These are phyloP conservation scores for Gomphus bonarii DNA, from an alignment of 1,284 basidiomycete species.

Conservation along the genomic window DNA sequence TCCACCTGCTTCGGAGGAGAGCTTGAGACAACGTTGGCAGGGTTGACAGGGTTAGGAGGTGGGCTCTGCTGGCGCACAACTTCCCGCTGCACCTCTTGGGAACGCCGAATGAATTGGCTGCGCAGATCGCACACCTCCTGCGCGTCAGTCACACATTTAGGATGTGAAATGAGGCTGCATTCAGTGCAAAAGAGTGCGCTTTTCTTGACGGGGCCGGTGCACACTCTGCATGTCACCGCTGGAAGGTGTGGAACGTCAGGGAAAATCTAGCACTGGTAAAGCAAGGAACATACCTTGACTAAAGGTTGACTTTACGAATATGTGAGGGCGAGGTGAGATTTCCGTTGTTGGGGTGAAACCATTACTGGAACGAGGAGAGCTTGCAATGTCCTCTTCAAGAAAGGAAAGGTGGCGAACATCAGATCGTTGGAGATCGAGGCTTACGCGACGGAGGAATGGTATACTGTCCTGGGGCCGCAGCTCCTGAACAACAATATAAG, in stretches of 20 bases:
- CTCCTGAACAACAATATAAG: constrained; percentile 35
- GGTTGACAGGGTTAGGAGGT: constrained; percentile 1
- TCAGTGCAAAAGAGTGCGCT: constrained; percentile 81
- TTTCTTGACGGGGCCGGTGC: constrained; percentile 73
- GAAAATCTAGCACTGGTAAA: constrained; percentile 10
- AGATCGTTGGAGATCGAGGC: constrained; percentile 68
- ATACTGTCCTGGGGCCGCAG: constrained; percentile 87
- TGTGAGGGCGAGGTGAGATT: constrained; percentile 50
- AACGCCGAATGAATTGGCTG: constrained; percentile 30
- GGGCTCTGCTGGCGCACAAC: constrained; percentile 12
- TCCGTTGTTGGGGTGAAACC: constrained; percentile 21
- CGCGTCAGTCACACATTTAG: constrained; percentile 66
- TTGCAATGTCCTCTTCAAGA: constrained; percentile 34
- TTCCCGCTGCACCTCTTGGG: constrained; percentile 15
- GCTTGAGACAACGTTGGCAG: neutral
- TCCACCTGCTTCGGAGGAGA: constrained; percentile 6
- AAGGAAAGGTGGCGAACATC: constrained; percentile 41
- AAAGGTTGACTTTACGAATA: constrained; percentile 87
- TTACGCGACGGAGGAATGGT: constrained; percentile 86
- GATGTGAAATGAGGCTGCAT: constrained; percentile 84
- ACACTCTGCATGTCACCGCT: constrained; percentile 87
- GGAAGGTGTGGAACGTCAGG: constrained; percentile 13
- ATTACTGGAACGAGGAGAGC: neutral
- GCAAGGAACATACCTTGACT: constrained; percentile 54
- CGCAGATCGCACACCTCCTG: constrained; percentile 78